Base-by-base conservation (phyloP, 768 basidiomycete species). In the Royoungia palumana region DNA sequence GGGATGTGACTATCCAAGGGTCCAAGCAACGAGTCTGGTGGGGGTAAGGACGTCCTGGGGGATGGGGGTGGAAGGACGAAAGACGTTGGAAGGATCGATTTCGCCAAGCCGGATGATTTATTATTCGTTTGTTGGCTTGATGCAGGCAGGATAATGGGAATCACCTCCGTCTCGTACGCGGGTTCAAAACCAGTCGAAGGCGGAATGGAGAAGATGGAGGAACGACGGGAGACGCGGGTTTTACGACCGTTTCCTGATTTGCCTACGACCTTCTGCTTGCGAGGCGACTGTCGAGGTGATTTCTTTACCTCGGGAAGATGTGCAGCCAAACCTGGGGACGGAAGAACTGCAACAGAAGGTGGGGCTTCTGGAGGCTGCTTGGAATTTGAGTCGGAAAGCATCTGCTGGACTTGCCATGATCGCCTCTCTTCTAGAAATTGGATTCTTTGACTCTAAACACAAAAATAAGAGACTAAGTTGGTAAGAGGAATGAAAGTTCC, bases 21-120 rank as follows among this genome's bases (percentile, higher is more conserved):
- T 5, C 62, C 51, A 5, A 73, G 60, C 37, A 72, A 68, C 3
- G 74, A 68, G 17, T 76, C 72, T 32, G 75, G 44, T 24, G 65
- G 72, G 1, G 76, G 74, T 22, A 88, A 64, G 2, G 83, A 79
- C 2, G 87, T 77, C 19, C 77, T 75, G 13, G 87, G 88, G 8
- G 87, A 87, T 2, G 84, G 87, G 2, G 87, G 87, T 13, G 89
- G 89, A 4, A 91, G 76, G 2, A 87, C 82, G 52, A 91, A 91
- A 13, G 85, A 78, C 10, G 79, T 82, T 4, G 86, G 78, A 20
- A 88, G 74, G 27, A 85, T 71, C 2, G 81, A 77, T 40, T 73
- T 64, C 25, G 74, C 58, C 21, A 74, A 51, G 9, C 57, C 59
- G 22, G 46, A 24, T 20, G 49, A 40, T 41, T 61, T 64, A 51